Evolutionary conservation across 345 rosid genomes (phyloP).

Genomic region (Eucalyptus polyanthemos): DNA sequence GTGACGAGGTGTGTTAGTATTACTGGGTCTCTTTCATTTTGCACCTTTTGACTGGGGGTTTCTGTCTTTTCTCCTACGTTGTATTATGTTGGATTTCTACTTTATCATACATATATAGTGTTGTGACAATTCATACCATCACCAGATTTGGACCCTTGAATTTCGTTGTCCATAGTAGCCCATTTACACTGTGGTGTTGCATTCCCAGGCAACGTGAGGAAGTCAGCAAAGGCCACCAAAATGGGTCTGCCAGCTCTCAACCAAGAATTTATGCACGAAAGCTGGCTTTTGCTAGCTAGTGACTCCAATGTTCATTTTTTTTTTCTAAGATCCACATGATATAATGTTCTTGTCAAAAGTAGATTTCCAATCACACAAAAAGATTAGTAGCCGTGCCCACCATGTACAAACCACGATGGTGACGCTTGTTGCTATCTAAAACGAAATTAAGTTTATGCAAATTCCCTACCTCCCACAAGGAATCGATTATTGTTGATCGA

Average conservation of each 20-base stretch:
- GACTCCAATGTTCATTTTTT: neutral
- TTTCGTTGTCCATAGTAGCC: neutral
- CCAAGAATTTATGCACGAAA: neutral
- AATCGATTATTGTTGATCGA: neutral
- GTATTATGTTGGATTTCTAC: neutral
- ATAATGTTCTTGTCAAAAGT: neutral
- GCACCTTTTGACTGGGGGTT: neutral
- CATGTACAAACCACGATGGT: neutral
- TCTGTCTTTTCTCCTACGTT: neutral
- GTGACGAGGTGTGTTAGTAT: constrained; percentile 26
- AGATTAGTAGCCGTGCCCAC: neutral
- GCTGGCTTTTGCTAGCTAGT: neutral
- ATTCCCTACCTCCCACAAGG: fast-evolving
- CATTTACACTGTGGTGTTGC: neutral
- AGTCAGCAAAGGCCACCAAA: neutral
- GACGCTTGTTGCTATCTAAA: neutral
- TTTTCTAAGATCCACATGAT: neutral
- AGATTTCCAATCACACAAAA: neutral
- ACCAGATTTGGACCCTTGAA: neutral
- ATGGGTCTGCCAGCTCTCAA: neutral
- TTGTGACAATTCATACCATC: neutral
- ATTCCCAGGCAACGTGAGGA: neutral
- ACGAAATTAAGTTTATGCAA: neutral
- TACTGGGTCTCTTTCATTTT: neutral
- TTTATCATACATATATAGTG: neutral